A percentile compares a stretch with the other conserved stretches of the same genome.
phyloP scores from a whole-genome alignment of 805 yeast genomes.

The Spathaspora boniae region DNA sequence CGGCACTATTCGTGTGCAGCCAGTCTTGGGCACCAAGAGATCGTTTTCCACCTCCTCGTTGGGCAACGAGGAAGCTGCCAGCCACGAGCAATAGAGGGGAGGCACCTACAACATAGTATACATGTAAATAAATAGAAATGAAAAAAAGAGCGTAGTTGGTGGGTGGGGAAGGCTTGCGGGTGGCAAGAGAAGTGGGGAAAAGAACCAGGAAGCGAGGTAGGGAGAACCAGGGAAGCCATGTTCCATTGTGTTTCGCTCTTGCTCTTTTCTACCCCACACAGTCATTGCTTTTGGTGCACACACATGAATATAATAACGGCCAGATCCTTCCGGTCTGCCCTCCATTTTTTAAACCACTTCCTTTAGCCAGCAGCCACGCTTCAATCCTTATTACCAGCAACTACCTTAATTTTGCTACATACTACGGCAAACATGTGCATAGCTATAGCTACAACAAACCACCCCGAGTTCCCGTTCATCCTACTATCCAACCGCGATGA shows the following conservation, averaged over 20 bases:
- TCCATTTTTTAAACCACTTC: not conserved
- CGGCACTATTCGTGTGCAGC: too few species aligned
- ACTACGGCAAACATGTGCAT: slow-evolving; percentile 66
- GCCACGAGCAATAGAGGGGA: too few species aligned
- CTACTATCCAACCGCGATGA: slow-evolving; percentile 87
- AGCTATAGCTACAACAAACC: slow-evolving; percentile 59
- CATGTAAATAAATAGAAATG: too few species aligned
- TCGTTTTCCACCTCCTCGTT: slow-evolving; percentile 8
- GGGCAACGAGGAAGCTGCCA: slow-evolving; percentile 6
- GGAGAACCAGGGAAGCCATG: too few species aligned
- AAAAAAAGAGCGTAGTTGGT: too few species aligned
- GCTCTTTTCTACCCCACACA: not conserved
- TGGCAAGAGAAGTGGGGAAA: too few species aligned
- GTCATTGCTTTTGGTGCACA: not conserved
- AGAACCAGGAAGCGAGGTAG: too few species aligned
- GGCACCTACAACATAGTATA: too few species aligned
- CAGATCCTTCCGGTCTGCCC: not conserved
- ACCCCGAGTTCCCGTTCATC: slow-evolving; percentile 72
- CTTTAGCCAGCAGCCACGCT: not conserved
- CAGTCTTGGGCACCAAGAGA: slow-evolving; percentile 5
- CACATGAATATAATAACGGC: not conserved
- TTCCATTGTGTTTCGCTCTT: not conserved
- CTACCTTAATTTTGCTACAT: too few species aligned
- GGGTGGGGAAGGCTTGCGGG: too few species aligned
- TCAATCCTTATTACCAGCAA: not conserved